Base-by-base conservation (phyloP, 768 basidiomycete species). In the Fistulinella prunicolor region DNA sequence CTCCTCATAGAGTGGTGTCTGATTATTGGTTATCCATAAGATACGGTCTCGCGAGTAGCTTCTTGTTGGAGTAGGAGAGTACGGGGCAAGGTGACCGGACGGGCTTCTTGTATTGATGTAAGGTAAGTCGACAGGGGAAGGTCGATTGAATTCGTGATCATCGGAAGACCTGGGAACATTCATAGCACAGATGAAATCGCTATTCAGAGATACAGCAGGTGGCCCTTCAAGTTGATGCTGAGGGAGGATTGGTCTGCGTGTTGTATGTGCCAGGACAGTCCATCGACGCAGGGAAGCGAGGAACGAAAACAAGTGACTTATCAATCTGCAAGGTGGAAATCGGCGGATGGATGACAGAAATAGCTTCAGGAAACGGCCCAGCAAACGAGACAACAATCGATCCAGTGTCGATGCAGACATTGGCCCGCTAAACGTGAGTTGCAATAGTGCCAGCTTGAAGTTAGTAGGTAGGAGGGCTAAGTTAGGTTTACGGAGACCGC, bases 1-100 rank as follows among this genome's bases (percentile, higher is more conserved):
- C 17, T 65, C 60, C 0, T 54, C 54, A 12, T 53, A 46, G 22
- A 63, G 23, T 23, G 62, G 51, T 17, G 42, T 35, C 34, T 43
- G 57, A 21, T 53, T 55, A 19, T 47, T 40, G 16, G 32, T 9
- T 16, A 52, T 46, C 50, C 46, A 50, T 7, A 53, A 12, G 3
- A 48, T 28, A 37, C 20, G 3, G 13, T 44, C 50, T 37, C 39
- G 52, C 2, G 60, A 53, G 39, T 41, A 38, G 20, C 38, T 52
- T 24, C 53, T 57, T 43, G 47, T 38, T 7, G 46, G 50, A 34
- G 38, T 9, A 5, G 47, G 63, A 16, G 60, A 40, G 35, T 37
- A 39, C 8, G 60, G 60, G 3, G 34, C 3, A 14, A 64, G 54
- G 21, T 62, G 61, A 28, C 30, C 30, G 9, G 60, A 62, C 7